Percentiles rank a stretch among this genome's conserved stretches.
phyloP scores from a whole-genome alignment of 495 filamentous ascomycete genomes.

The Hypoxylon perforatum region DNA sequence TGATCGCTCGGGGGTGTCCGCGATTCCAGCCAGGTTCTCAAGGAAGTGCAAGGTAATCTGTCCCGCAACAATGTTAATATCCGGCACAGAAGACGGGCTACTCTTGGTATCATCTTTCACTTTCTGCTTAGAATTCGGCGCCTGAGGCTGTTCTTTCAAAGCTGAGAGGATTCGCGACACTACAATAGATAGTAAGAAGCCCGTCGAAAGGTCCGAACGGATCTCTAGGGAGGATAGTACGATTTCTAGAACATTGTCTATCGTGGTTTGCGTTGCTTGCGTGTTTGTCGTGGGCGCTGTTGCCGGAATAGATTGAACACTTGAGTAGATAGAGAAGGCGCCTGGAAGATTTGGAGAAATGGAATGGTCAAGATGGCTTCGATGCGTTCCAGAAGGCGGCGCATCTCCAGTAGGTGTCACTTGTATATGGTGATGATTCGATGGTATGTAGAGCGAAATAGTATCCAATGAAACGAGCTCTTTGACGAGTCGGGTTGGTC shows the following conservation, averaged over 20 bases:
- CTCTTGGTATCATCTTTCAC: conserved; percentile 32
- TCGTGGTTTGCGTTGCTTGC: conserved; percentile 9
- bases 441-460: conserved; percentile 58
- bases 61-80: conserved; percentile 63
- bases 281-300: conserved; percentile 18
- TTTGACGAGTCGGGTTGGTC: conserved; percentile 59
- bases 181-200: conserved; percentile 72
- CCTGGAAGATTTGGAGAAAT: conserved; percentile 63
- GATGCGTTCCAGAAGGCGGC: conserved; percentile 24
- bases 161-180: conserved; percentile 64
- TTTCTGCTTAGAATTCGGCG: conserved; percentile 35
- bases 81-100: conserved; percentile 42
- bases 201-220: conserved; percentile 75
- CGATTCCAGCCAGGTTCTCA: conserved; percentile 67
- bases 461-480: conserved; percentile 56
- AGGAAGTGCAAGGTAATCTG: conserved; percentile 72
- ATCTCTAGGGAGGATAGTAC: conserved; percentile 65
- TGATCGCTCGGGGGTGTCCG: conserved; percentile 51
- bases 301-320: conserved; percentile 48
- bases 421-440: conserved; percentile 50
- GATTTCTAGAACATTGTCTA: conserved; percentile 61
- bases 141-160: conserved; percentile 45
- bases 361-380: conserved; percentile 43
- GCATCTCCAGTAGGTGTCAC: conserved; percentile 36
- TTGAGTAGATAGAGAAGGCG: conserved; percentile 61